Percentiles rank a stretch among this genome's conserved stretches.
Conservation (phyloP, 805 yeast genomes). For the Brettanomyces naardenensis region DNA sequence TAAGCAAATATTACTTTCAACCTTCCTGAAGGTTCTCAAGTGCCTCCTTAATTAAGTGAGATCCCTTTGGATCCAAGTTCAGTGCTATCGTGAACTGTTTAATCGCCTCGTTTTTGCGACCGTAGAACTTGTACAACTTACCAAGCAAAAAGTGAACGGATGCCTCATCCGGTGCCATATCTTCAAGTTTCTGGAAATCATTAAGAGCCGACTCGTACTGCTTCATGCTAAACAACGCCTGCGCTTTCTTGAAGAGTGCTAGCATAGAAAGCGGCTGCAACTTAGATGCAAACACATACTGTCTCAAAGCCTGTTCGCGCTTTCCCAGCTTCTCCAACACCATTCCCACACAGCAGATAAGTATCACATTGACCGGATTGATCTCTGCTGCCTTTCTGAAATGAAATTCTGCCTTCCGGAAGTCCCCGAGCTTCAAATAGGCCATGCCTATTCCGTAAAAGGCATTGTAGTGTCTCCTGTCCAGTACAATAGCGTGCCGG, state of each 20-base stretch:
- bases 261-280: constrained; percentile 81
- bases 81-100: constrained; percentile 82
- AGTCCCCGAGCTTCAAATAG: constrained; percentile 77
- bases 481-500: constrained; percentile 67
- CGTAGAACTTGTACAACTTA: constrained; percentile 70
- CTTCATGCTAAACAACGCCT: constrained; percentile 63
- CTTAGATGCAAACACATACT: constrained; percentile 75
- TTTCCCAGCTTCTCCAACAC: constrained; percentile 72
- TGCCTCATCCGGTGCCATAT: constrained; percentile 89
- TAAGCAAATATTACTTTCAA: background rate
- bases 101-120: constrained; percentile 69
- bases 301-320: constrained; percentile 64
- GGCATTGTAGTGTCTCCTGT: constrained; percentile 85
- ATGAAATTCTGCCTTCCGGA: constrained; percentile 75
- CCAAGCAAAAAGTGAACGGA: constrained; percentile 87
- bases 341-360: constrained; percentile 91
- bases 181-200: constrained; percentile 64
- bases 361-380: constrained; percentile 83
- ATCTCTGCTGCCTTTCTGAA: constrained; percentile 82
- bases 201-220: constrained; percentile 64
- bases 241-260: constrained; percentile 85
- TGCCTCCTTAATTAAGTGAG: constrained; percentile 78
- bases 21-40: constrained; percentile 42
- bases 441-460: constrained; percentile 96
- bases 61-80: constrained; percentile 88